A percentile compares a stretch with the other conserved stretches of the same genome.
Conservation (phyloP, 169 alveolate species). For the Plasmodium gonderi region DNA sequence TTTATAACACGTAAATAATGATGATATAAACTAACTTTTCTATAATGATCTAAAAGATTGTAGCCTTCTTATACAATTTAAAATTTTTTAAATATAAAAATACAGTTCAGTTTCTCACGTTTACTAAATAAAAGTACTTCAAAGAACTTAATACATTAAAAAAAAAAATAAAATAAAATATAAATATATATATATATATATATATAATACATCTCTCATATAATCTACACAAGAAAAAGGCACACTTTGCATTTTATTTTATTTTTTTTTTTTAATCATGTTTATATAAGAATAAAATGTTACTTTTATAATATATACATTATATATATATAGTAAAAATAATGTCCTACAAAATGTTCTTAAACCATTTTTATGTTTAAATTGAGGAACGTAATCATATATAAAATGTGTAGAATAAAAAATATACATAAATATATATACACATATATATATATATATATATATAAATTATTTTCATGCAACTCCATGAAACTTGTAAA, state of each 20-base stretch:
- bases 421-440: not conserved
- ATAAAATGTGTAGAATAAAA: not conserved
- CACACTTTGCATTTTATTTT: not conserved
- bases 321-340: not conserved
- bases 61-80: not conserved
- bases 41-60: too few relatives aligned
- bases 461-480: not conserved
- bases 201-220: not conserved
- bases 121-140: not conserved
- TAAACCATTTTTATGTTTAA: not conserved
- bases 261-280: not conserved
- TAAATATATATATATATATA: not conserved
- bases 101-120: constrained; percentile 2
- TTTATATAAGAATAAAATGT: not conserved
- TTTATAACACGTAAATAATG: too few relatives aligned
- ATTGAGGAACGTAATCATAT: not conserved
- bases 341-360: not conserved
- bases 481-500: not conserved
- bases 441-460: not conserved
- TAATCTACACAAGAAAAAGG: not conserved
- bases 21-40: too few relatives aligned
- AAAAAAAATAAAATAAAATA: too few relatives aligned
- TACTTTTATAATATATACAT: not conserved
- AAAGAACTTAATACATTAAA: not conserved
- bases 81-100: not conserved